Base-by-base conservation (phyloP, 2,329 filamentous ascomycete genomes). In the Ramularia collo-cygni region DNA sequence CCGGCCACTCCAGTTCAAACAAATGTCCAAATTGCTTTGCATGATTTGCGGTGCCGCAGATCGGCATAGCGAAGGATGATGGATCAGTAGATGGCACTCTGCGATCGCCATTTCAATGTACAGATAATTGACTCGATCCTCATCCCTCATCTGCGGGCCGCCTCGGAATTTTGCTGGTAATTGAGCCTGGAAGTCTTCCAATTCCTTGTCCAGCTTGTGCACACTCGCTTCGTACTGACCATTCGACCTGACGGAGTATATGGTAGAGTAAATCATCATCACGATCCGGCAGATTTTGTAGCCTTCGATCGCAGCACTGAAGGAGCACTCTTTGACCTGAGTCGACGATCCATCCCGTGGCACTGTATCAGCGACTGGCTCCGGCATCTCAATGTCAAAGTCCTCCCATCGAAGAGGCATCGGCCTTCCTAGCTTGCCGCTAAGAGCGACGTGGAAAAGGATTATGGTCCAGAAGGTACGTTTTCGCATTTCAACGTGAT, bases 371-470 rank as follows among this genome's bases (percentile, higher is more conserved):
- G 81, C 71, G 21, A 89, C 72, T 4, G 78, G 66, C 42, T 84
- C 74, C 1, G 85, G 86, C 34, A 87, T 76, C 46, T 87, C 85
- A 26, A 85, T 76, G 53, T 93, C 86, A 51, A 88, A 83, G 48
- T 92, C 85, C 37, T 85, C 78, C 3, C 80, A 66, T 8, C 77
- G 75, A 34, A 92, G 74, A 1, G 81, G 77, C 74, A 92, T 84
- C 1, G 86, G 86, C 12, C 81, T 73, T 13, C 86, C 86, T 26
- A 89, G 75, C 42, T 84, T 85, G 14, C 84, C 84, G 51, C 79
- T 79, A 8, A 90, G 67, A n/a, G 76, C 77, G 8, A 84, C 70
- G 44, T 79, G 73, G 10, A 88, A 70, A 4, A 74, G 69, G 28
- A 88, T 64, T 8, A 89, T 70, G 4, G 72, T 72, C 83, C 85